Evolutionary conservation across 306 rosid genomes (phyloP), one percentile per base, ranked within the genome.

Genomic region (Benincasa hispida): DNA sequence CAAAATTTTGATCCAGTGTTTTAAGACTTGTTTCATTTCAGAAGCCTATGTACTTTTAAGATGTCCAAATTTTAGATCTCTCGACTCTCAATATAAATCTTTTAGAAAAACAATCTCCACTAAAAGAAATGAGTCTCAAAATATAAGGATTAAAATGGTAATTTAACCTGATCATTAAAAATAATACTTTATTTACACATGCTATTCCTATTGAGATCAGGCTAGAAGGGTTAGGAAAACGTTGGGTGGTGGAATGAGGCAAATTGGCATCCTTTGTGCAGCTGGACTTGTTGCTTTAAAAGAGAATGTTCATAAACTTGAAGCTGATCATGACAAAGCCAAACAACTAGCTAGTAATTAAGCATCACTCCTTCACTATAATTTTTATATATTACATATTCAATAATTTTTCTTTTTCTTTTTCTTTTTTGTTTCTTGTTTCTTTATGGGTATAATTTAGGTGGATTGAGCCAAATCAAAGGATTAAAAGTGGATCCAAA

Each of bases 241-340:
- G 73, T 84, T 94, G 74, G 98, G 98, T 24, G 98, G 98, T 58
- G 98, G 96, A 77, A 94, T 91, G 98, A 94, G 96, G 80, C 97
- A 94, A 84, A 28, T 87, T 1, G 98, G 98, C 10, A 78, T 91
- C 79, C 91, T 94, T 37, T 90, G 97, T 48, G 97, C 96, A 8
- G 97, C 96, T 10, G 96, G 96, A 62, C 81, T 94, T 42, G 88
- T 94, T 68, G 98, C 88, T 37, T 75, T 94, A 5, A 87, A 86
- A 57, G 96, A 94, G 59, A 90, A 90, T 87, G 83, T 87, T 51
- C 82, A 51, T 54, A 90, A 87, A 79, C 95, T 94, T 21, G 91
- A 84, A 69, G 81, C 80, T 7, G 98, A 94, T 84, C 98, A 94
- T 88, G 84, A 84, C 83, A 89, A 90, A 17, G 86, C 97, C 66